Base-by-base conservation (phyloP, 2,329 filamentous ascomycete species). In the Aspergillus fischeri region DNA sequence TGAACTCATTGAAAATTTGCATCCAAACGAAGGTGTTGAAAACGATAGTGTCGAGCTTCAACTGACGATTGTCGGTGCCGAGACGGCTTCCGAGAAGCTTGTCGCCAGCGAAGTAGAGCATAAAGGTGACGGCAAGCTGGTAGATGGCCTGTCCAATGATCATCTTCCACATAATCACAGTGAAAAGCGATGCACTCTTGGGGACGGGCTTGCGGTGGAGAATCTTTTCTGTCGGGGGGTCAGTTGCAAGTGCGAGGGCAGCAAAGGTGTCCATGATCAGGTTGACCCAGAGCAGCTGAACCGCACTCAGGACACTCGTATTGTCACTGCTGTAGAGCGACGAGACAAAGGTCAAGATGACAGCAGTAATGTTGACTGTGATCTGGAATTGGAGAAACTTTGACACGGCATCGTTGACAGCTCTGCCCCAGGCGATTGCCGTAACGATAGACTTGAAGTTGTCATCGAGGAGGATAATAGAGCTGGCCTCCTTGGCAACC, bases 1-100 rank as follows among this genome's bases (percentile, higher is more conserved):
- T 97, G 83, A 95, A 90, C 71, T 96, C 89, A 76, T 97, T 97
- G 80, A 97, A 97, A 66, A 97, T 95, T 68, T 97, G 93, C 92
- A 97, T 97, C 93, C 93, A 97, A 53, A 97, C 93, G 71, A 97
- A 97, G 0, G 91, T 94, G 79, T 97, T 97, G 83, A 97, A 97
- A 7, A 97, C 90, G 50, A 97, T 82, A 2, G 92, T 95, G 55
- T 86, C 80, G 58, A 95, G 81, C 66, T 89, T 81, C 14, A 64
- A 68, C 5, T 71, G 61, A 38, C 75, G 70, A 7, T 82, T 71
- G 35, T 77, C 67, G 29, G 80, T 75, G 3, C 75, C 71, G 29
- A 77, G 77, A 14, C 81, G 71, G 64, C 87, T 85, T 8, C 78
- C 78, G n/a, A 91, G 80, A 14, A 91, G 85, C 35, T 68, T 77